Conservation (phyloP, 805 yeast genomes). For the Lipomyces chichibuensis region DNA sequence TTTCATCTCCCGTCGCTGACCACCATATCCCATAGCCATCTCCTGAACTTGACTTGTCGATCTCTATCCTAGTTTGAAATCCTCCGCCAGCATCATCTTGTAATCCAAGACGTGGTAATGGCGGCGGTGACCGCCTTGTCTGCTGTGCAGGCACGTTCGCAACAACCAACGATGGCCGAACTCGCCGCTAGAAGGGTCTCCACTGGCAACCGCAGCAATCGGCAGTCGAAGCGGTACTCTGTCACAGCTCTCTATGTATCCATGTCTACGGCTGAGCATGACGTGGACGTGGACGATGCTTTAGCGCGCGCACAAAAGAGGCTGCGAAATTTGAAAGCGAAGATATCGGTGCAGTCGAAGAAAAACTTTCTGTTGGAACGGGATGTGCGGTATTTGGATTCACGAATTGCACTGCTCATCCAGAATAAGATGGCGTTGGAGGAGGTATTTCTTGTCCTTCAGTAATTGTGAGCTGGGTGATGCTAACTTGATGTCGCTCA, state of each 20-base stretch:
- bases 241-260: conserved; percentile 45
- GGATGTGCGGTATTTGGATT: conserved; percentile 47
- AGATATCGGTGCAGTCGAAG: conserved; percentile 46
- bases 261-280: conserved; percentile 44
- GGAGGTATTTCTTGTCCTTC: conserved; percentile 33
- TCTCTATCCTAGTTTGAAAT: neutral
- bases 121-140: neutral
- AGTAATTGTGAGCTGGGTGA: neutral
- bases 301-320: conserved; percentile 44
- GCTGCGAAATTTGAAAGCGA: conserved; percentile 42
- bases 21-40: neutral
- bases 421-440: conserved; percentile 47
- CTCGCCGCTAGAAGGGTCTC: neutral
- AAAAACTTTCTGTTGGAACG: conserved; percentile 46
- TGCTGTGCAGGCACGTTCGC: neutral
- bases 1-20: neutral
- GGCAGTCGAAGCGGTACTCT: conserved; percentile 41
- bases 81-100: neutral
- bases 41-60: neutral
- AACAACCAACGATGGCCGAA: neutral
- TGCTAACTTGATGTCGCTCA: conserved; percentile 9
- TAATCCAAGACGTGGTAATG: neutral
- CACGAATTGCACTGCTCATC: conserved; percentile 47
- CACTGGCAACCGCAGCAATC: neutral
- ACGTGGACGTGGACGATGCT: conserved; percentile 45